A percentile compares a stretch with the other conserved stretches of the same genome.
These are phyloP conservation scores for Fraxinus sp. DNA, from an alignment of 305 asterid genomes.

Conservation along the genomic window DNA sequence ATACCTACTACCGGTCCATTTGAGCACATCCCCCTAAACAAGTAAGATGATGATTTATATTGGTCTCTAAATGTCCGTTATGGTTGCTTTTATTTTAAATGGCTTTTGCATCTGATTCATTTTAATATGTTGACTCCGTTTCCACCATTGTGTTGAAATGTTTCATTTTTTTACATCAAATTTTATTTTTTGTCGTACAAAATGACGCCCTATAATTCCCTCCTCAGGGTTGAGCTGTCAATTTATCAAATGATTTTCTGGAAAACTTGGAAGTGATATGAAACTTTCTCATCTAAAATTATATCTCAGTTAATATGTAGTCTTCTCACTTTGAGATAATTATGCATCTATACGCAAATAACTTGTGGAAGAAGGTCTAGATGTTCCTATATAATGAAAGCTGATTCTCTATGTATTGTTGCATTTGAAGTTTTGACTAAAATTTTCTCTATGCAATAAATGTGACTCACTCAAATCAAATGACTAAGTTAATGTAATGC, in stretches of 20 bases:
- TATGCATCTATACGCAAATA: neutral
- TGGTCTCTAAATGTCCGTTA: neutral
- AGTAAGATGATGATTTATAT: constrained; percentile 45
- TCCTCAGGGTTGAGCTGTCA: neutral
- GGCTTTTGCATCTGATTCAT: constrained; percentile 1
- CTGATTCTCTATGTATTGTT: neutral
- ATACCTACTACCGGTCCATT: constrained; percentile 84
- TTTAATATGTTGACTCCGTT: neutral
- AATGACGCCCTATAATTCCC: neutral
- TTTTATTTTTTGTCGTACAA: neutral
- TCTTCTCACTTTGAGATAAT: neutral
- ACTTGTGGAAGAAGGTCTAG: neutral
- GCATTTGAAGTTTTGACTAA: neutral
- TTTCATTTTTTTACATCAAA: neutral
- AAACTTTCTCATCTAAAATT: neutral
- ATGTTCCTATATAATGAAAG: neutral
- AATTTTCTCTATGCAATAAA: neutral
- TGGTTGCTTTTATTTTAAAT: neutral
- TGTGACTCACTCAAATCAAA: neutral
- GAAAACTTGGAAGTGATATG: neutral
- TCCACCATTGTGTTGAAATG: neutral
- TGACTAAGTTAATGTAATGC: neutral
- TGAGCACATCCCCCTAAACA: constrained; percentile 84
- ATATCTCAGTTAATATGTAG: neutral
- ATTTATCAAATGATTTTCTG: neutral